Conservation (phyloP, 148 eudicot genomes). For the Vaccinium darrowii region DNA sequence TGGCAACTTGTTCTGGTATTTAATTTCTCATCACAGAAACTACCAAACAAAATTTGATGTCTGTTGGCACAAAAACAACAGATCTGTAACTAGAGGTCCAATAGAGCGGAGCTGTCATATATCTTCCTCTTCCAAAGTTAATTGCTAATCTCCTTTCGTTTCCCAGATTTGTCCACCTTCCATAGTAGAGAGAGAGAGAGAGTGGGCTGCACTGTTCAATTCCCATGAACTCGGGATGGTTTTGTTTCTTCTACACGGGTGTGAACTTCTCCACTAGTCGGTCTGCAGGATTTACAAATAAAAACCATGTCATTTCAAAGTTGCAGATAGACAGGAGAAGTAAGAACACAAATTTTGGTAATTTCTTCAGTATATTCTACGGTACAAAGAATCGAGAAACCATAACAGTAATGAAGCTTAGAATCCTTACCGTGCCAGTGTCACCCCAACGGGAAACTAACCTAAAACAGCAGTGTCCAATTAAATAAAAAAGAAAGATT, state of each 20-base stretch:
- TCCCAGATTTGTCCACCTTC: not conserved
- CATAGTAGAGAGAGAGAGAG: not conserved
- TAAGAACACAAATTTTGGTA: not conserved
- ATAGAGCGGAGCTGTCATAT: not conserved
- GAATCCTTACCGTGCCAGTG: not conserved
- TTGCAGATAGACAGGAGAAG: not conserved
- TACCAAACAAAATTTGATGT: not conserved
- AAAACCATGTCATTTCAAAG: not conserved
- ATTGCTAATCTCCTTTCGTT: not conserved
- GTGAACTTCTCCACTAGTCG: slow-evolving; percentile 52
- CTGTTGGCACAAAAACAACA: not conserved
- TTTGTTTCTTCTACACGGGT: slow-evolving; percentile 16
- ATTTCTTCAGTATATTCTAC: not conserved
- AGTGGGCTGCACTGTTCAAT: not conserved
- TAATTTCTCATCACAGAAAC: not conserved
- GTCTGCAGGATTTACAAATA: slow-evolving; percentile 33
- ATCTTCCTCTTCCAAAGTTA: not conserved
- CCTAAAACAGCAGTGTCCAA: not conserved
- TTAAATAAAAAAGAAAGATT: too few species aligned
- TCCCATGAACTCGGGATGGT: not conserved
- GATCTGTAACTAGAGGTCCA: not conserved
- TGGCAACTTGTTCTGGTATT: not conserved
- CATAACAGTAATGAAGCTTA: not conserved
- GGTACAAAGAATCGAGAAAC: not conserved
- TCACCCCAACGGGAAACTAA: not conserved